These are phyloP conservation scores for Lineolata rhizophorae DNA, from an alignment of 495 filamentous ascomycete species.

Conservation along the genomic window DNA sequence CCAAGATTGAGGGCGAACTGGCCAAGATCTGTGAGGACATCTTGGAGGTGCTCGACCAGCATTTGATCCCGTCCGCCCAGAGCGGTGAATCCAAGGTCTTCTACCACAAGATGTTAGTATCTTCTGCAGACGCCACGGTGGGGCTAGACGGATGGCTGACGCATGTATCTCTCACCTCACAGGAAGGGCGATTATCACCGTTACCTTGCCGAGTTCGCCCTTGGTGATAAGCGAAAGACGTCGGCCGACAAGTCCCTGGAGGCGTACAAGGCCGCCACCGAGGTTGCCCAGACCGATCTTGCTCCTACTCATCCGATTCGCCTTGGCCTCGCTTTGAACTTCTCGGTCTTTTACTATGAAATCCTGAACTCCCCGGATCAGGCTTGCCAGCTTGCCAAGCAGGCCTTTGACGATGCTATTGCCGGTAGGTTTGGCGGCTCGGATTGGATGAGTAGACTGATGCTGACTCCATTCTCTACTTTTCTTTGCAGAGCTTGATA, in stretches of 20 bases:
- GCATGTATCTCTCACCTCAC: conserved; percentile 6
- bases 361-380: conserved; percentile 98
- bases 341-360: conserved; percentile 99
- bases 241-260: conserved; percentile 93
- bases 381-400: conserved; percentile 97
- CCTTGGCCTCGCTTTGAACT: conserved; percentile 94
- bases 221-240: conserved; percentile 95
- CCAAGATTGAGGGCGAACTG: conserved; percentile 97
- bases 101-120: conserved; percentile 96
- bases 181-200: conserved; percentile 99
- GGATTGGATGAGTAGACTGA: background rate
- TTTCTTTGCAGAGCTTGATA: conserved; percentile 66
- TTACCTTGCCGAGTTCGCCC: conserved; percentile 97
- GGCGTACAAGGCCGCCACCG: conserved; percentile 99
- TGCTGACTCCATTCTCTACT: conserved; percentile 4
- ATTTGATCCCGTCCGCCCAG: conserved; percentile 91
- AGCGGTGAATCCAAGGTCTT: conserved; percentile 98
- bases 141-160: background rate
- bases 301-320: conserved; percentile 97
- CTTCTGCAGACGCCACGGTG: background rate
- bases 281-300: conserved; percentile 91
- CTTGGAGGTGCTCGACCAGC: conserved; percentile 84
- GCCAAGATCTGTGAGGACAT: conserved; percentile 99
- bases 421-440: conserved; percentile 23
- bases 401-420: conserved; percentile 97